A percentile compares a stretch with the other conserved stretches of the same genome.
phyloP scores from a whole-genome alignment of 345 rosid species.

The Abelmoschus esculentus region DNA sequence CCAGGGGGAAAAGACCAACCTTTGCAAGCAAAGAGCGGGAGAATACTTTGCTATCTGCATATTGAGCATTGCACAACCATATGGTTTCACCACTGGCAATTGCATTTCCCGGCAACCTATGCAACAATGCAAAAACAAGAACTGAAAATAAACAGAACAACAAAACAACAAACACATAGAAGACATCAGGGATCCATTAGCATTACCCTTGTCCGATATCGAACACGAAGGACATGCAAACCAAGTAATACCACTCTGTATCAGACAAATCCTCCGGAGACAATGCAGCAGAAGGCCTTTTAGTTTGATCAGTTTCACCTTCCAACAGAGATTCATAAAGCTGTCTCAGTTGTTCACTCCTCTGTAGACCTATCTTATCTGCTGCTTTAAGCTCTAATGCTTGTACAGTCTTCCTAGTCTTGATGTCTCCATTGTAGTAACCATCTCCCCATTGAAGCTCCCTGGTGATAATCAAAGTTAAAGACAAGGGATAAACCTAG shows the following conservation, averaged over 20 bases:
- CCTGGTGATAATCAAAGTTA: slow-evolving; percentile 25
- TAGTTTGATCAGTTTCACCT: slow-evolving; percentile 45
- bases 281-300: slow-evolving; percentile 49
- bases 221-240: slow-evolving; percentile 94
- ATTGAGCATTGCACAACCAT: slow-evolving; percentile 82
- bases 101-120: slow-evolving; percentile 80
- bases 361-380: slow-evolving; percentile 63
- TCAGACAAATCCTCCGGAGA: slow-evolving; percentile 91
- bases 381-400: slow-evolving; percentile 40
- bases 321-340: slow-evolving; percentile 55
- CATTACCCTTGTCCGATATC: slow-evolving; percentile 68
- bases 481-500: neutral
- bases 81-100: slow-evolving; percentile 49
- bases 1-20: slow-evolving; percentile 30
- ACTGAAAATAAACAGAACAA: neutral
- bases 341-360: slow-evolving; percentile 72
- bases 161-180: neutral
- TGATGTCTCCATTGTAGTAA: slow-evolving; percentile 87
- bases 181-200: slow-evolving; percentile 1
- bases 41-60: slow-evolving; percentile 74
- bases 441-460: slow-evolving; percentile 84
- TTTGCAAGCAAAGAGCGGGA: slow-evolving; percentile 88
- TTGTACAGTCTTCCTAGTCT: slow-evolving; percentile 76
- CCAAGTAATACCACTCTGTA: slow-evolving; percentile 96
- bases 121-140: slow-evolving; percentile 9